These are phyloP conservation scores for Backusella sp. DNA, from an alignment of 192 early-diverging fungal genomes.

Conservation along the genomic window DNA sequence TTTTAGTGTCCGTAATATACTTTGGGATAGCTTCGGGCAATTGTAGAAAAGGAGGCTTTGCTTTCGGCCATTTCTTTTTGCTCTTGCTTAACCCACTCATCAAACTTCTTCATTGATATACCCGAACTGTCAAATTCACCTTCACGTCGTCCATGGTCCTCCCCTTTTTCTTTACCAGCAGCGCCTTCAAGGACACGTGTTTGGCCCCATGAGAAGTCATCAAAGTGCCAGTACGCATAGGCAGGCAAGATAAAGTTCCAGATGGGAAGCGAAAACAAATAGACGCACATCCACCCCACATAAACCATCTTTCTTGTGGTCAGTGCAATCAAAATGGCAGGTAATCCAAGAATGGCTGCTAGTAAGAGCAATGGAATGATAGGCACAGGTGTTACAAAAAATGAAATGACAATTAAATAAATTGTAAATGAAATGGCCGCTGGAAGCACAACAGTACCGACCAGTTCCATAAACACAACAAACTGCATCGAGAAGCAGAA, in stretches of 20 bases:
- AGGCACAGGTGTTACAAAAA: slow-evolving; percentile 51
- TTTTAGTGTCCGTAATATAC: slow-evolving; percentile 30
- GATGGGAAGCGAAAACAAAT: slow-evolving; percentile 60
- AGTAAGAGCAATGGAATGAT: slow-evolving; percentile 75
- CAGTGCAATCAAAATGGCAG: slow-evolving; percentile 85
- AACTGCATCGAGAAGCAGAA: slow-evolving; percentile 97
- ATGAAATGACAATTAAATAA: slow-evolving; percentile 79
- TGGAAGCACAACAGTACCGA: slow-evolving; percentile 88
- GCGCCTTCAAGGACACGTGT: slow-evolving; percentile 64
- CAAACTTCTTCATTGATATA: slow-evolving; percentile 73
- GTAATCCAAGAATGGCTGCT: slow-evolving; percentile 82
- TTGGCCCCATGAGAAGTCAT: slow-evolving; percentile 85
- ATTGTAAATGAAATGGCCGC: slow-evolving; percentile 86
- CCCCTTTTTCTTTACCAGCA: slow-evolving; percentile 53
- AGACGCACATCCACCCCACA: slow-evolving; percentile 81
- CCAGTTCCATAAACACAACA: slow-evolving; percentile 90
- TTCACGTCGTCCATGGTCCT: slow-evolving; percentile 60
- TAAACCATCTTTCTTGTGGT: slow-evolving; percentile 84
- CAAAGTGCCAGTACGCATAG: slow-evolving; percentile 87
- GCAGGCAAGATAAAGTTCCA: slow-evolving; percentile 79
- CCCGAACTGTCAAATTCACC: slow-evolving; percentile 77
- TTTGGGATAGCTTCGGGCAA: slow-evolving; percentile 19
- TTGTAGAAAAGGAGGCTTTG: neutral
- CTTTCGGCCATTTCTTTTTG: slow-evolving; percentile 17
- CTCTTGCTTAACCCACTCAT: slow-evolving; percentile 53